These are phyloP conservation scores for Anthostomella pinea DNA, from an alignment of 2,329 filamentous ascomycete species.

Conservation along the genomic window DNA sequence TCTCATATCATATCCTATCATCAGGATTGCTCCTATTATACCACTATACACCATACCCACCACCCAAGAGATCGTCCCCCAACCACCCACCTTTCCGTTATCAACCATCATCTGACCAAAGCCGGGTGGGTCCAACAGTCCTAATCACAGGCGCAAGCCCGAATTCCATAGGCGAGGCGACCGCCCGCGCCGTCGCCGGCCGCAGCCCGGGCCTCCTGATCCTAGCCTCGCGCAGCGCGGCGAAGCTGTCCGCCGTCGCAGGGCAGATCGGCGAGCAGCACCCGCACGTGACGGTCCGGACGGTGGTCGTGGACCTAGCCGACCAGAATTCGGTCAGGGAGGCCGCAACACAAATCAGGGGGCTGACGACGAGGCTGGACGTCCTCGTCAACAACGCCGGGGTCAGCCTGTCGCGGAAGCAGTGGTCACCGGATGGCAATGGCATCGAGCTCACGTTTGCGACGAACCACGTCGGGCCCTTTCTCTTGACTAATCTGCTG, in stretches of 20 bases:
- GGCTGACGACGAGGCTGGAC: conserved; percentile 31
- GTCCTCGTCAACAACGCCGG: conserved; percentile 43
- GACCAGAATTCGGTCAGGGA: conserved; percentile 30
- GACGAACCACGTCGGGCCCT: conserved; percentile 38
- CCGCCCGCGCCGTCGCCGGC: conserved; percentile 34
- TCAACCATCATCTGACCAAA: conserved; percentile 18
- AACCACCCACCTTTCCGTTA: background rate
- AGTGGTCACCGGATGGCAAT: conserved; percentile 33
- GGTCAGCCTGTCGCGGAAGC: conserved; percentile 27
- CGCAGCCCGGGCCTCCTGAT: conserved; percentile 34
- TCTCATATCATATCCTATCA: no score
- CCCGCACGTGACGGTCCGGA: conserved; percentile 14
- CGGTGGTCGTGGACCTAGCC: conserved; percentile 33
- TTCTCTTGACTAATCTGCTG: conserved; percentile 38
- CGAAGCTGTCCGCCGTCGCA: conserved; percentile 32
- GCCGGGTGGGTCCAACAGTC: conserved; percentile 31
- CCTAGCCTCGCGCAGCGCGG: conserved; percentile 35
- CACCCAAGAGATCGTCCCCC: background rate
- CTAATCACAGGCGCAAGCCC: conserved; percentile 41
- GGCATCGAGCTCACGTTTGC: conserved; percentile 37
- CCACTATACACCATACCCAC: no score
- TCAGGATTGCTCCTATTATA: no score
- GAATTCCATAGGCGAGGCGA: conserved; percentile 35
- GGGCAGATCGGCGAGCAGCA: conserved; percentile 12
- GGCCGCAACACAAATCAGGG: conserved; percentile 31